phyloP scores from a whole-genome alignment of 768 basidiomycete species.

The Lactarius hatsudake region DNA sequence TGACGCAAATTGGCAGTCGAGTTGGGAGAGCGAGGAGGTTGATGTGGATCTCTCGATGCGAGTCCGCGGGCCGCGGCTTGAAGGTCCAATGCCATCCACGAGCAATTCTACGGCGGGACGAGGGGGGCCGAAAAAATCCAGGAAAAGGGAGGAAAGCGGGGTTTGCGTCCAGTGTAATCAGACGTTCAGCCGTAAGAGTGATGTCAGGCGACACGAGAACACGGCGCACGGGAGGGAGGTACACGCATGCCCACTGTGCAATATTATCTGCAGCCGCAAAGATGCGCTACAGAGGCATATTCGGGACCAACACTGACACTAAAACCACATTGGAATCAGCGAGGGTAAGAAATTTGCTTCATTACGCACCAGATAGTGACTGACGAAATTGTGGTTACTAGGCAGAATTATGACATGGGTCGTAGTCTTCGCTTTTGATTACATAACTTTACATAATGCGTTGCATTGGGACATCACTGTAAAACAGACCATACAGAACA shows the following conservation, averaged over 20 bases:
- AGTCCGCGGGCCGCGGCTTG: neutral
- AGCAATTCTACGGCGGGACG: neutral
- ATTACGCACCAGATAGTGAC: neutral
- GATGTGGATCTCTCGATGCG: neutral
- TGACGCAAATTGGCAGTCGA: neutral
- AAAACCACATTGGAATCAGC: neutral
- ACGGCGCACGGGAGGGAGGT: slow-evolving; percentile 11
- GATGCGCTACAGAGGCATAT: slow-evolving; percentile 19
- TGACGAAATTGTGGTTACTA: neutral
- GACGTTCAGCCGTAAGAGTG: slow-evolving; percentile 19
- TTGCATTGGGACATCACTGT: too few species aligned
- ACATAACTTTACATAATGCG: too few species aligned
- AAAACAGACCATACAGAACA: too few species aligned
- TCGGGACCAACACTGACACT: slow-evolving; percentile 11
- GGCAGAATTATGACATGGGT: too few species aligned
- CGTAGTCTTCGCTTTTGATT: too few species aligned
- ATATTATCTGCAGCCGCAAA: slow-evolving; percentile 12
- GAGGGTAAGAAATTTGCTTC: neutral
- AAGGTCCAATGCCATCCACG: neutral
- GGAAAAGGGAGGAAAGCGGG: slow-evolving; percentile 17
- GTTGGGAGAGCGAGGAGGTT: neutral
- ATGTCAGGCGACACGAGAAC: slow-evolving; percentile 17
- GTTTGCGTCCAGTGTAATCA: slow-evolving; percentile 12
- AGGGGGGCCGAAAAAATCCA: neutral
- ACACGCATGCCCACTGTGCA: slow-evolving; percentile 14